These are phyloP conservation scores for Plasmopara muralis DNA, from an alignment of 352 stramenopile genomes.

Conservation along the genomic window DNA sequence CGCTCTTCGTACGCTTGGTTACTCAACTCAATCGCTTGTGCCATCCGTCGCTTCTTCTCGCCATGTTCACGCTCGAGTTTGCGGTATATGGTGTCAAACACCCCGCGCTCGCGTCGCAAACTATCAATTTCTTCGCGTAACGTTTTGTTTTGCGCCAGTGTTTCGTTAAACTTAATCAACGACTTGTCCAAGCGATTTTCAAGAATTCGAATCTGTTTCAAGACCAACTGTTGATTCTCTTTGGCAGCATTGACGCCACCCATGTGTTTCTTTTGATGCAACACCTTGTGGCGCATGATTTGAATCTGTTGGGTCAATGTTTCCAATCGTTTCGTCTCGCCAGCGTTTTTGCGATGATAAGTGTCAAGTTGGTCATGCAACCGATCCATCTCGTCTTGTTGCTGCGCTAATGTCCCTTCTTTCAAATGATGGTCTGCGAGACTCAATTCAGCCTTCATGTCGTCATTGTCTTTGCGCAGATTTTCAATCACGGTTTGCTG, in stretches of 20 bases:
- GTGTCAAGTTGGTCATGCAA: slow-evolving; percentile 88
- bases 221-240: slow-evolving; percentile 93
- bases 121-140: slow-evolving; percentile 92
- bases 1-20: slow-evolving; percentile 94
- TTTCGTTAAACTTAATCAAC: slow-evolving; percentile 96
- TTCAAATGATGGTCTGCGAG: slow-evolving; percentile 85
- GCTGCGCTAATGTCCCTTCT: slow-evolving; percentile 70
- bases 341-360: slow-evolving; percentile 80
- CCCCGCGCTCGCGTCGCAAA: slow-evolving; percentile 87
- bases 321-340: slow-evolving; percentile 79
- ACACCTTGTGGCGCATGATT: slow-evolving; percentile 80
- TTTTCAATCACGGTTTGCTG: slow-evolving; percentile 91
- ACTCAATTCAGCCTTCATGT: slow-evolving; percentile 86
- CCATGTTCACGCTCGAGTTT: slow-evolving; percentile 88
- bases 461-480: slow-evolving; percentile 77
- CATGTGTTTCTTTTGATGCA: slow-evolving; percentile 92
- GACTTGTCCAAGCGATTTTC: slow-evolving; percentile 96
- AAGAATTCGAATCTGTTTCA: slow-evolving; percentile 95
- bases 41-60: slow-evolving; percentile 95
- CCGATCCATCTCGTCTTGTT: slow-evolving; percentile 71
- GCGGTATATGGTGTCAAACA: slow-evolving; percentile 94
- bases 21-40: slow-evolving; percentile 90
- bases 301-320: slow-evolving; percentile 86
- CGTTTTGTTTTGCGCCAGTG: slow-evolving; percentile 89
- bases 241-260: slow-evolving; percentile 93